phyloP scores from a whole-genome alignment of 345 rosid species.

The Gynandropsis gynandra region DNA sequence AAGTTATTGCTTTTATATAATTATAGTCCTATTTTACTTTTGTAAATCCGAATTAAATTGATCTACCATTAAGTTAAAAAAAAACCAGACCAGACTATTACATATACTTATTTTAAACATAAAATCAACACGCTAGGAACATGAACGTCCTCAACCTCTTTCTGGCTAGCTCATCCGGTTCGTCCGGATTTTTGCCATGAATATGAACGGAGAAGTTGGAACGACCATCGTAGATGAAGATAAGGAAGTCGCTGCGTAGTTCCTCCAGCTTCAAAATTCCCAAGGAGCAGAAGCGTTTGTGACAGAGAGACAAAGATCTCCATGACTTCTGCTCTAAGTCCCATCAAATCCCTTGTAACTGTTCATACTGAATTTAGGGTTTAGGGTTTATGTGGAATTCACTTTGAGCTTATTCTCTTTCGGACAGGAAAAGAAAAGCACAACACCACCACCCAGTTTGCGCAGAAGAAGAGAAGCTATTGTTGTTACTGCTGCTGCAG shows the following conservation, averaged over 20 bases:
- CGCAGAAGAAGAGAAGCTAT: slow-evolving; percentile 21
- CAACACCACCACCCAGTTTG: slow-evolving; percentile 25
- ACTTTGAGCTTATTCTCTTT: background rate
- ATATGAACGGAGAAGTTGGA: no score
- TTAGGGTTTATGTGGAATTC: background rate
- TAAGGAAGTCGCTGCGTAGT: slow-evolving; percentile 76
- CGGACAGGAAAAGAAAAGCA: slow-evolving; percentile 26
- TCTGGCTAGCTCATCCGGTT: no score
- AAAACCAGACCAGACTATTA: no score
- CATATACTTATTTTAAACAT: no score
- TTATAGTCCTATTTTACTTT: no score
- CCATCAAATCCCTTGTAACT: slow-evolving; percentile 88
- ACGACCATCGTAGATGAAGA: slow-evolving; percentile 68
- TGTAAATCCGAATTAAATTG: no score
- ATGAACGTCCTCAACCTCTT: no score
- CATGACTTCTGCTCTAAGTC: slow-evolving; percentile 31
- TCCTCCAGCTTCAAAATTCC: slow-evolving; percentile 52
- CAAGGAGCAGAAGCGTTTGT: slow-evolving; percentile 73
- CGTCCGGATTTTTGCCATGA: no score
- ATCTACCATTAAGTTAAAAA: no score
- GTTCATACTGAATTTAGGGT: no score
- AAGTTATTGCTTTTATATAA: no score
- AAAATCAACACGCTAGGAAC: no score
- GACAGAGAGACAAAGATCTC: slow-evolving; percentile 54
- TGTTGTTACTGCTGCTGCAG: slow-evolving; percentile 8